Evolutionary conservation across 345 rosid genomes (phyloP), one percentile per base, ranked within the genome.

Genomic region (Lumnitzera racemosa): DNA sequence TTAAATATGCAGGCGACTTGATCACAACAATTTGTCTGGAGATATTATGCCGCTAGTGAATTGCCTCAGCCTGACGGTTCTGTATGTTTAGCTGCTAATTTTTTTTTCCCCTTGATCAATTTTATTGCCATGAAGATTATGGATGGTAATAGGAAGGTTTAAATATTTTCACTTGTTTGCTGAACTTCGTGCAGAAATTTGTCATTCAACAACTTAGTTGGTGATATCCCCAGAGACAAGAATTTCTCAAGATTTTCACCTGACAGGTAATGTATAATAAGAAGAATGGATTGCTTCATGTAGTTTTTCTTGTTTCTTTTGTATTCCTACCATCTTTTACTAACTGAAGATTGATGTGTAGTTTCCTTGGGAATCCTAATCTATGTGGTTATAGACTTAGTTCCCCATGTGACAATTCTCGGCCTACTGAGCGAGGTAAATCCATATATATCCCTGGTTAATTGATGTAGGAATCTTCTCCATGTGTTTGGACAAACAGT

Each of bases 11-110:
- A 90, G 96, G 86, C 81, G 81, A 61, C 77, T 90, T 55, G 96
- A 90, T 70, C 61, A 84, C 58, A 94, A 94, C 63, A 86, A 84
- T 75, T 74, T 94, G 61, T 82, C 99, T 1, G 99, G 99, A n/a
- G 82, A 81, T 59, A 77, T 90, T 43, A 70, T 68, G 59, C 68
- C 88, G 16, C 76, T 94, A 66, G 58, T 78, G 78, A 84, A 80
- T 69, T 88, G 96, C 72, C 82, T 74, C 24, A 86, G 96, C 71
- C 86, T 94, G 17, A 71, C 77, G 47, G 48, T 74, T 59, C 68
- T 94, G 97, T 94, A 68, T 29, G 96, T 81, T 63, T 55, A 20
- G 15, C 13, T 29, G 53, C n/a, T 41, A 11, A 2, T 29, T 13
- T 47, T 62, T 13, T 36, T 5, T 61, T 62, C 59, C 14, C 15